These are phyloP conservation scores for Hura crepitans DNA, from an alignment of 441 rosid genomes.

Conservation along the genomic window DNA sequence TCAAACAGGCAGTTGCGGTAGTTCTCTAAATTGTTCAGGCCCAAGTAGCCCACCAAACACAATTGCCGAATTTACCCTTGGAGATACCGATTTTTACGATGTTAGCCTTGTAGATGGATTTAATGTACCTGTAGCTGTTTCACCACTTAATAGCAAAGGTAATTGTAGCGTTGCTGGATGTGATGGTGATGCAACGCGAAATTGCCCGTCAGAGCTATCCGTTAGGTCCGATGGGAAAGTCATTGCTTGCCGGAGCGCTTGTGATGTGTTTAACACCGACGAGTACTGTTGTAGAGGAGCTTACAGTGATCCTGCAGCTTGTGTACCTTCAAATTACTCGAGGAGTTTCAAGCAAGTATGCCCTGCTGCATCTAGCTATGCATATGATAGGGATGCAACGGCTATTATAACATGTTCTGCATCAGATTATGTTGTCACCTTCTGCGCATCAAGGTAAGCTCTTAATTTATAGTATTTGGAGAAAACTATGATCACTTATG, in stretches of 20 bases:
- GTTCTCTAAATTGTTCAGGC: constrained; percentile 39
- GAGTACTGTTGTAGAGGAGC: constrained; percentile 54
- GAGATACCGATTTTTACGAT: constrained; percentile 45
- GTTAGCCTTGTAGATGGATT: constrained; percentile 65
- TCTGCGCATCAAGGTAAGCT: constrained; percentile 53
- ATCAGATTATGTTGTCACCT: constrained; percentile 44
- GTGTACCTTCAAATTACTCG: constrained; percentile 51
- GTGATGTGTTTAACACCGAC: constrained; percentile 44
- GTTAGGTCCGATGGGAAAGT: constrained; percentile 35
- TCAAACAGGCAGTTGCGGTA: constrained; percentile 53
- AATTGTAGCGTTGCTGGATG: constrained; percentile 57
- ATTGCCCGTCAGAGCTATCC: constrained; percentile 42
- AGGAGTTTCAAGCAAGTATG: constrained; percentile 49
- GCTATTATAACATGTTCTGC: constrained; percentile 49
- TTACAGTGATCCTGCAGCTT: constrained; percentile 31
- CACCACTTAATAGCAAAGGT: constrained; percentile 40
- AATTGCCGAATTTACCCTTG: constrained; percentile 52
- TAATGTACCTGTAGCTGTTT: constrained; percentile 44
- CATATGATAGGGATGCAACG: constrained; percentile 36
- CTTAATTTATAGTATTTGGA: neutral
- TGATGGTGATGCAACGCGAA: constrained; percentile 45
- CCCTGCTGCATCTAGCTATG: constrained; percentile 62
- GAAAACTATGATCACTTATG: too few species aligned
- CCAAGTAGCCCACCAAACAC: constrained; percentile 48
- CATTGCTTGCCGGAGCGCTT: constrained; percentile 56